Percentiles rank a stretch among this genome's conserved stretches.
These are phyloP conservation scores for Leptodermis oblonga DNA, from an alignment of 257 asterid species.

Conservation along the genomic window DNA sequence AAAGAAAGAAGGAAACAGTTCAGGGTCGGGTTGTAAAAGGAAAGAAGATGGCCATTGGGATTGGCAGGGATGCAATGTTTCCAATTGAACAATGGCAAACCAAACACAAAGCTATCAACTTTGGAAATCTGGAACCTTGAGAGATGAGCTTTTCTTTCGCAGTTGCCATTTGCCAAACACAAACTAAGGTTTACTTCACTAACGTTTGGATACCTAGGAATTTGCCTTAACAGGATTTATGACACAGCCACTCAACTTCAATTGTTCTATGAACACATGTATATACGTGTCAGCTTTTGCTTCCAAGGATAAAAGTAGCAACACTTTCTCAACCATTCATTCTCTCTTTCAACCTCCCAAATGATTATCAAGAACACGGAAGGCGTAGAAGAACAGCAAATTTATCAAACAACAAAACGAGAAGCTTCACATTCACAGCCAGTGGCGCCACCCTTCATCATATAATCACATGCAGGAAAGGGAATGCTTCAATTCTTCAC, in stretches of 20 bases:
- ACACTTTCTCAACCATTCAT: background rate
- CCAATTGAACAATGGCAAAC: background rate
- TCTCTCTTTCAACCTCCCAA: background rate
- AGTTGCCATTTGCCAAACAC: background rate
- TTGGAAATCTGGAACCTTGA: background rate
- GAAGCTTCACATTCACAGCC: no score
- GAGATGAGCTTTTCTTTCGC: background rate
- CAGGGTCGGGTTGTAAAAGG: no score
- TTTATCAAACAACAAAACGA: background rate
- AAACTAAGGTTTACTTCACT: background rate
- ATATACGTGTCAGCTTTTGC: background rate
- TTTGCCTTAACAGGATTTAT: no score
- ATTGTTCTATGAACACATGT: no score
- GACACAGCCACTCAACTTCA: no score
- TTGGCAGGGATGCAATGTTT: background rate
- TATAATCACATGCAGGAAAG: background rate
- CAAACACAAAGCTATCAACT: background rate
- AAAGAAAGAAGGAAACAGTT: no score
- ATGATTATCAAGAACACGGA: background rate
- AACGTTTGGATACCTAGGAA: no score
- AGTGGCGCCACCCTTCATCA: background rate
- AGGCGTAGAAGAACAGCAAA: background rate
- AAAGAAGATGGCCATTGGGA: background rate
- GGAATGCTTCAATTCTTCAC: background rate
- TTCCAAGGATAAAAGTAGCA: background rate